Base-by-base conservation (phyloP, 2,329 filamentous ascomycete species). In the Diatrype stigma region DNA sequence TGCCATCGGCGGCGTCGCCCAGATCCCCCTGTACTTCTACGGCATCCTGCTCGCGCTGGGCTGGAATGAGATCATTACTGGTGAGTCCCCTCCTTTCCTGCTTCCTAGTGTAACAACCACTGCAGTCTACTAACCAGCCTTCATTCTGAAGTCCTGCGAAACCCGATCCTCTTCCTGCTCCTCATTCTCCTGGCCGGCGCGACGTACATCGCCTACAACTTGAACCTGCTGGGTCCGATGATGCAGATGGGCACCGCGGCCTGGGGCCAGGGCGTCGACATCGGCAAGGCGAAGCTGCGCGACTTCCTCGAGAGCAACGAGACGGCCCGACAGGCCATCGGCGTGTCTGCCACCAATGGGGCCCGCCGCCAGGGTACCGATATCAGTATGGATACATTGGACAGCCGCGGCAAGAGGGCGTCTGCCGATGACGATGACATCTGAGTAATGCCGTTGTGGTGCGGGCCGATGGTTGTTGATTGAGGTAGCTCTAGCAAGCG, bases 31-130 rank as follows among this genome's bases (percentile, higher is more conserved):
- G 55, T 97, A 96, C 72, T 96, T 99, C 70, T 99, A 96, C 63
- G 90, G 84, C 40, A 70, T 97, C 51, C 77, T 99, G 51, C 75
- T 99, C 57, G 89, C 90, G 21, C 78, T 99, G 46, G 94, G 94
- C n/a, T 99, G 94, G 94, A 99, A 99, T 71, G 94, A 99, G 72
- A 92, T 99, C 56, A 76, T 96, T 59, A 89, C 92, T 64, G 90
- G 92, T 96, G 79, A 79, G 88, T 67, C 12, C 26, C 37, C 12
- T 2, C 26, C 35, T 23, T n/a, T 28, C 37, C 5, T 2, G 42
- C 28, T 46, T 30, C 32, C 42, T n/a, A n/a, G n/a, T n/a, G n/a
- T 19, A 46, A 49, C 28, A 4, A n/a, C 26, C 37, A 51, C 37
- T 16, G 46, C 19, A 34, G 34, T 35, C n/a, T 56, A 54, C 50